These are phyloP conservation scores for Glebionis coronaria DNA, from an alignment of 129 eudicot species.

Conservation along the genomic window DNA sequence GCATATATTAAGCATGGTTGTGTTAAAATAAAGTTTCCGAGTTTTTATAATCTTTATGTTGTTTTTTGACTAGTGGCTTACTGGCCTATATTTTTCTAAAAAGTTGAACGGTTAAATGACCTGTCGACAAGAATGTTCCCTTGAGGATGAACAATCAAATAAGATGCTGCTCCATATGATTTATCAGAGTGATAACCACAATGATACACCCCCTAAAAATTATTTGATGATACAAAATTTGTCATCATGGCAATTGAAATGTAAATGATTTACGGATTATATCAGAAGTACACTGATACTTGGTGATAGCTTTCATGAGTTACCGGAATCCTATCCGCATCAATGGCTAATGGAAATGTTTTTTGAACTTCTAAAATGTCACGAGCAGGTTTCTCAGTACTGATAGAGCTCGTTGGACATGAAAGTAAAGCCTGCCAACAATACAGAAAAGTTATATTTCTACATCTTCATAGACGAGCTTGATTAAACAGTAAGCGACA, in stretches of 20 bases:
- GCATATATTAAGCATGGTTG: conserved; percentile 24
- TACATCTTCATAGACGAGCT: background rate
- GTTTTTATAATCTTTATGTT: no score
- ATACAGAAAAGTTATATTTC: background rate
- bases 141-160: conserved; percentile 61
- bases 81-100: background rate
- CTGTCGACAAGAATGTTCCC: conserved; percentile 80
- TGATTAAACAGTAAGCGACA: no score
- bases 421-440: conserved; percentile 61
- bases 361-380: conserved; percentile 61
- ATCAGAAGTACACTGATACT: conserved; percentile 9
- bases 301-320: conserved; percentile 7
- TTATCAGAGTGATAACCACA: conserved; percentile 81
- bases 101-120: conserved; percentile 24
- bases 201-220: conserved; percentile 62
- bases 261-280: background rate
- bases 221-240: background rate
- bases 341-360: conserved; percentile 62
- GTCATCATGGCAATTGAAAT: no score
- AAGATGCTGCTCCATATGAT: conserved; percentile 74
- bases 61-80: conserved; percentile 11
- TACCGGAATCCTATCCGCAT: conserved; percentile 57
- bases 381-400: conserved; percentile 51
- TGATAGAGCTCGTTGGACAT: conserved; percentile 76
- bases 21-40: background rate